phyloP scores from a whole-genome alignment of 257 asterid genomes.

The Lithospermum erythrorhizon region DNA sequence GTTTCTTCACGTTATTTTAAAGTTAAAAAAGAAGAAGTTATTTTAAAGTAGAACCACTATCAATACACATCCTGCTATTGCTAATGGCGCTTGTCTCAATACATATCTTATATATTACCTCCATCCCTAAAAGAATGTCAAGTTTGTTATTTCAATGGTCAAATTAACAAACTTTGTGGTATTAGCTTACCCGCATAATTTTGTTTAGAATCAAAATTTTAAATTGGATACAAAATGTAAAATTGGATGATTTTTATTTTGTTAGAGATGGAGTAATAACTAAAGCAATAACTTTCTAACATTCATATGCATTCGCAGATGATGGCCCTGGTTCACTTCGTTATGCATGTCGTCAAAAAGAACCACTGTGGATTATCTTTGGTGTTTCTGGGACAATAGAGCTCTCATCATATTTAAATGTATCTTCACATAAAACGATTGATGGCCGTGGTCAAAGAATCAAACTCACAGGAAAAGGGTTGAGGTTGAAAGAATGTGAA shows the following conservation, averaged over 20 bases:
- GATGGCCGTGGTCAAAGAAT: conserved; percentile 86
- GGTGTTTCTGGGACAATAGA: conserved; percentile 78
- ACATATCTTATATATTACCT: not conserved
- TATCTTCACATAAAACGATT: conserved; percentile 69
- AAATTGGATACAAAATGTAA: too few species aligned
- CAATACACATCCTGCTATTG: not conserved
- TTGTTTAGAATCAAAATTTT: too few species aligned
- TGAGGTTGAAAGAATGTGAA: conserved; percentile 75
- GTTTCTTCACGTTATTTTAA: not conserved
- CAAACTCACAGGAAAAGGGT: conserved; percentile 59
- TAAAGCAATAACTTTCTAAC: not conserved
- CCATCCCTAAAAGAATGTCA: too few species aligned
- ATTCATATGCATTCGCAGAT: conserved; percentile 26
- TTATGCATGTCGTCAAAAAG: conserved; percentile 61
- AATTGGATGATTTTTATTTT: too few species aligned
- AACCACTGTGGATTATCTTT: conserved; percentile 75
- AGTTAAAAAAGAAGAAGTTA: too few species aligned
- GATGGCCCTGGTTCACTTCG: conserved; percentile 99
- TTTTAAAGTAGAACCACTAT: not conserved
- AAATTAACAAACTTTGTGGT: not conserved
- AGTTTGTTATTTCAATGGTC: too few species aligned
- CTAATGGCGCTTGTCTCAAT: not conserved
- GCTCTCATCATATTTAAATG: conserved; percentile 46
- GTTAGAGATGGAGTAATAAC: not conserved
- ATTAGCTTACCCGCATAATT: not conserved